Conservation (phyloP, 768 basidiomycete genomes). For the Tulasnella sp. region DNA sequence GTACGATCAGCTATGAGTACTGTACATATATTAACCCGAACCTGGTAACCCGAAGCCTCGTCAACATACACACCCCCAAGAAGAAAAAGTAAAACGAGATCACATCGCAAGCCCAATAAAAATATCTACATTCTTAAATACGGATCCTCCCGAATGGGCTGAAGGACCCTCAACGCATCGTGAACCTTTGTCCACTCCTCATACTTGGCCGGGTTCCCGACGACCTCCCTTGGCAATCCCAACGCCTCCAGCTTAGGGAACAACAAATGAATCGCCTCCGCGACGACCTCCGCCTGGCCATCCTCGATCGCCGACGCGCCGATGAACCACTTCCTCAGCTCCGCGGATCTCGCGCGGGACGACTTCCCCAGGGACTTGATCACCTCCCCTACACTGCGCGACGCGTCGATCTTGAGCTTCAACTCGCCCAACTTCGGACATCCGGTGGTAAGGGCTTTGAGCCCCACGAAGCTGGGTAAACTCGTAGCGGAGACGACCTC, state of each 20-base stretch:
- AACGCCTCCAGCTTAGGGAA: not conserved
- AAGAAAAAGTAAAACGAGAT: not conserved
- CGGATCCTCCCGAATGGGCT: not conserved
- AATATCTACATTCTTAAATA: not conserved
- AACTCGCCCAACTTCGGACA: not conserved
- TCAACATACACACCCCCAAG: too few relatives aligned
- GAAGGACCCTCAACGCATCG: not conserved
- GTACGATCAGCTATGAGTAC: too few relatives aligned
- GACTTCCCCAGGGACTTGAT: not conserved
- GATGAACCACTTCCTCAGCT: not conserved
- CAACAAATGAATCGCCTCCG: not conserved
- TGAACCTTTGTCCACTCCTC: not conserved
- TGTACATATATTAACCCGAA: too few relatives aligned
- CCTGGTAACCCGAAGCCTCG: too few relatives aligned
- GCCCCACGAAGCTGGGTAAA: not conserved
- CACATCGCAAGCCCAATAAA: not conserved
- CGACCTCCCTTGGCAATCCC: not conserved
- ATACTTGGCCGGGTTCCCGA: not conserved
- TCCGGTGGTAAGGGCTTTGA: not conserved
- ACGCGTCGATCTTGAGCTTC: constrained; percentile 1
- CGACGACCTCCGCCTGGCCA: not conserved
- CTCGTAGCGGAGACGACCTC: not conserved
- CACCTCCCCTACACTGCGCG: not conserved
- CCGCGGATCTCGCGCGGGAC: not conserved
- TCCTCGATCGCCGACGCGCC: not conserved